Evolutionary conservation across 345 rosid species (phyloP), one percentile per base, ranked within the genome.

Genomic region (Crucihimalaya himalaica): DNA sequence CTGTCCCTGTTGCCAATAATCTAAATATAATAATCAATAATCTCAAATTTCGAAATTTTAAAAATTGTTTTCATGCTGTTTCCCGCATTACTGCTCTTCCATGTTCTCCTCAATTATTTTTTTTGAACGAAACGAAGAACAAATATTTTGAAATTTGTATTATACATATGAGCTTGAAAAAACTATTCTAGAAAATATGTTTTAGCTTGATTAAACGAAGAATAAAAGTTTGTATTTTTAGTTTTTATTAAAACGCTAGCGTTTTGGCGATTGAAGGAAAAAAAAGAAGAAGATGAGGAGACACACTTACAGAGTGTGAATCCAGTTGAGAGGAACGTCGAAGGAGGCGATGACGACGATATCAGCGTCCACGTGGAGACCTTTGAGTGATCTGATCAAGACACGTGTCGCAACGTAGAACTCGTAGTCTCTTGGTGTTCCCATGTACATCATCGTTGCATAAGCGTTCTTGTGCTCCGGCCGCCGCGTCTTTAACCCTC

Each of bases 391-490:
- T 85, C 93, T 87, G 86, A 92, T 73, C 83, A 95, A 65, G 76
- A 95, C 99, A 63, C 97, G 96, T 70, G 84, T 87, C 31, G 97
- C 99, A 16, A 90, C 88, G 75, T 89, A 95, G 79, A 90, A 95
- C 86, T 95, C 99, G 77, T 92, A 95, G 87, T 92, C 98, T 65
- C 98, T 85, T 13, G 98, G 96, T 21, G 98, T 91, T 32, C 97
- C 97, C 97, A 94, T 89, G 74, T 94, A 94, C 98, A 94, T 91
- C 96, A 94, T 94, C 86, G 97, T 85, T 25, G 97, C 98, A 46
- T 94, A 95, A 0, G 99, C 99, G 84, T 92, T 88, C 74, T 54
- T 79, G 52, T 87, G 96, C 54, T 69, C 76, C 64, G 45, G 70
- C 71, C 72, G 76, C 70, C 4, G 71, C 80, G 40, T 71, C 51